Conservation (phyloP, 257 asterid genomes). For the Nicotiana tomentosiformis region DNA sequence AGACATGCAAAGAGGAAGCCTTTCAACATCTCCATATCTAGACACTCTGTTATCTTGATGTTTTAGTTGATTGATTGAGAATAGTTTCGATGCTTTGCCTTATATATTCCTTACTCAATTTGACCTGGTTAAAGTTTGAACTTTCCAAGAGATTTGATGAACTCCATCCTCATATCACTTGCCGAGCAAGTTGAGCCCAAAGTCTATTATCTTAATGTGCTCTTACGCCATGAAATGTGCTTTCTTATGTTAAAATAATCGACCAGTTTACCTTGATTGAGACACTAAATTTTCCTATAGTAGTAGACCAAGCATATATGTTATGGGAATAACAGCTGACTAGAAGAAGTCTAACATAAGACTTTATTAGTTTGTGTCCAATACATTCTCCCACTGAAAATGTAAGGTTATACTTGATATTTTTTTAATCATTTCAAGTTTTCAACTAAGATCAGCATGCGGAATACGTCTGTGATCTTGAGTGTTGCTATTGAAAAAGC, state of each 20-base stretch:
- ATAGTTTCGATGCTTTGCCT: background rate
- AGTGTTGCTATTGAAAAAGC: background rate
- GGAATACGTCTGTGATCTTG: background rate
- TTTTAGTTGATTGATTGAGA: background rate
- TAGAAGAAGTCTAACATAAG: background rate
- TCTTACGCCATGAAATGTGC: background rate
- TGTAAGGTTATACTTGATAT: background rate
- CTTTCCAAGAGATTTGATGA: background rate
- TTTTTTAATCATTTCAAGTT: background rate
- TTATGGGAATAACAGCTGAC: background rate
- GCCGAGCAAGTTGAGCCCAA: background rate
- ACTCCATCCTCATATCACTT: background rate
- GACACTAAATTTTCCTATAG: background rate
- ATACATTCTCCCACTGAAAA: background rate
- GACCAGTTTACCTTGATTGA: background rate
- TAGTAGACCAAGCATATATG: background rate
- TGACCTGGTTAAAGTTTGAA: background rate
- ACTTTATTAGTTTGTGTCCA: background rate
- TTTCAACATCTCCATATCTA: background rate
- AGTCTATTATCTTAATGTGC: background rate
- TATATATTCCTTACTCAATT: background rate
- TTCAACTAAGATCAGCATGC: background rate
- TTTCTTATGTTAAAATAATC: background rate
- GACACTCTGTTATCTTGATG: background rate
- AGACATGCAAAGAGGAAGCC: background rate